Percentiles rank a stretch among this genome's conserved stretches.
Evolutionary conservation across 1,139 yeast species (phyloP).

Genomic region (Sugiyamaella pinicola): DNA sequence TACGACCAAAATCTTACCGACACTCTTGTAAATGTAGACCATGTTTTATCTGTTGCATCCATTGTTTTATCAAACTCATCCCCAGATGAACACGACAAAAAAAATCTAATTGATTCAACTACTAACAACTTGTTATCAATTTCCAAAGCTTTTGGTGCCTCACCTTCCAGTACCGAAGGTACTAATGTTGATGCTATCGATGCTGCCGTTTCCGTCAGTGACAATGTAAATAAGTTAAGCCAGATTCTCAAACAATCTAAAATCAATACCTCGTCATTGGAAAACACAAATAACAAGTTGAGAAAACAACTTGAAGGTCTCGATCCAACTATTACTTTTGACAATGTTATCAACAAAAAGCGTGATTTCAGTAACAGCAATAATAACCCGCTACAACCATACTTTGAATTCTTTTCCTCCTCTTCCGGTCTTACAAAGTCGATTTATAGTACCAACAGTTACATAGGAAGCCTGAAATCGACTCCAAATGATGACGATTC

Average conservation of each 20-base stretch:
- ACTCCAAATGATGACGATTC: background rate
- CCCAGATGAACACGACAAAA: background rate
- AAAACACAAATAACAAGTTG: background rate
- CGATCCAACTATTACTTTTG: constrained; percentile 2
- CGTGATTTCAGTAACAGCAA: background rate
- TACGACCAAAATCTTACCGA: constrained; percentile 8
- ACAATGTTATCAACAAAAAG: background rate
- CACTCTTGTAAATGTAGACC: constrained; percentile 10
- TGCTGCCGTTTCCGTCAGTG: constrained; percentile 13
- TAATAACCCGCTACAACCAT: background rate
- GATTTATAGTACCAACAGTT: constrained; percentile 3
- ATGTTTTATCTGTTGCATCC: constrained; percentile 2
- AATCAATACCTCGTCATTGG: constrained; percentile 2
- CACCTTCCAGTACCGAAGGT: background rate
- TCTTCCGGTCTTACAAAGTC: constrained; percentile 8
- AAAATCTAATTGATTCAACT: constrained; percentile 2
- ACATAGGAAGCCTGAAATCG: background rate
- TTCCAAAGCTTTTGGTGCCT: background rate
- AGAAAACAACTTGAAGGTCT: constrained; percentile 2
- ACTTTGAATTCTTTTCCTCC: constrained; percentile 5
- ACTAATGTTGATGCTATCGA: constrained; percentile 1
- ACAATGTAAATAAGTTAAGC: constrained; percentile 6
- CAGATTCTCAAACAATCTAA: constrained; percentile 1
- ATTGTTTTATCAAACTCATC: constrained; percentile 1
- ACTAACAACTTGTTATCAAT: background rate